Conservation (phyloP, 805 yeast species). For the Schizosaccharomyces octosporus region DNA sequence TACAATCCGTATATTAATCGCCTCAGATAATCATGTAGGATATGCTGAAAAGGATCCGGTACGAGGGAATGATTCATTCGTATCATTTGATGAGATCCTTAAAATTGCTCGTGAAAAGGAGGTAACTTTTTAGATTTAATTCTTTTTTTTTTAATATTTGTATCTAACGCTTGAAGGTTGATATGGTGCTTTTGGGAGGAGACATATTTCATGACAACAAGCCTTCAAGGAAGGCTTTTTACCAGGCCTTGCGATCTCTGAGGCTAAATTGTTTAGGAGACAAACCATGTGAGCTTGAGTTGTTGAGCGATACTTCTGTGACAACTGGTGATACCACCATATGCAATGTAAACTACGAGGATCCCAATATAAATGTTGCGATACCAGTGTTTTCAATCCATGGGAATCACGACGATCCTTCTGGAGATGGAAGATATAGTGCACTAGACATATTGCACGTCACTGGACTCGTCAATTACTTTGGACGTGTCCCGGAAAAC, state of each 20-base stretch:
- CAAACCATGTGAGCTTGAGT: conserved; percentile 61
- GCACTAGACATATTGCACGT: conserved; percentile 70
- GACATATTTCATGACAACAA: conserved; percentile 78
- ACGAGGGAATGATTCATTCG: conserved; percentile 74
- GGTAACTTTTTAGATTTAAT: conserved; percentile 14
- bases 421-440: conserved; percentile 43
- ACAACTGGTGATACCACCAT: conserved; percentile 32
- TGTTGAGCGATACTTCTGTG: conserved; percentile 51
- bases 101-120: conserved; percentile 39
- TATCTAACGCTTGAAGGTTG: conserved; percentile 19
- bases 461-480: conserved; percentile 67
- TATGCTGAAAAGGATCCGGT: conserved; percentile 73
- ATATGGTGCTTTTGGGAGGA: conserved; percentile 77
- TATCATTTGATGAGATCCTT: conserved; percentile 65
- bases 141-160: not conserved
- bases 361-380: conserved; percentile 67
- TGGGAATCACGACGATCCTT: conserved; percentile 92
- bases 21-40: conserved; percentile 95
- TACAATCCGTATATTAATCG: conserved; percentile 53
- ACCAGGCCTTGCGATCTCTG: conserved; percentile 51
- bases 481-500: conserved; percentile 56
- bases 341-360: conserved; percentile 62
- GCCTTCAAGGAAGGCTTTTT: conserved; percentile 68
- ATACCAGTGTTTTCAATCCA: conserved; percentile 79
- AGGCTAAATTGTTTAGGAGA: conserved; percentile 60